Conservation (phyloP, 2,329 filamentous ascomycete genomes). For the Mollisia scopiformis region DNA sequence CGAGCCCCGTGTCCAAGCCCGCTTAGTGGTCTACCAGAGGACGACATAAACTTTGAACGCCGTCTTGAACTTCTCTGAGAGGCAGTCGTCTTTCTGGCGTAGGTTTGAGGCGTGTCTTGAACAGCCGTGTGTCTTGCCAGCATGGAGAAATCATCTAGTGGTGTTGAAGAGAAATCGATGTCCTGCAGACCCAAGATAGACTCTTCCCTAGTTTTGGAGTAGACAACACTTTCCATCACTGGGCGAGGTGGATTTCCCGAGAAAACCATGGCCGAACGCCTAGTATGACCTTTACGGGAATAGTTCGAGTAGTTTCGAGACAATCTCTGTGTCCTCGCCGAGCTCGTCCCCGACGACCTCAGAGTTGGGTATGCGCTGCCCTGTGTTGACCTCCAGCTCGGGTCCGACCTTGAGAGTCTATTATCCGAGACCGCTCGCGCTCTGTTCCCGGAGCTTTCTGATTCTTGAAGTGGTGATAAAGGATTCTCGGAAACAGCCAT, state of each 20-base stretch:
- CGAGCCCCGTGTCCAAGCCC: conserved; percentile 30
- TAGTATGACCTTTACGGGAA: conserved; percentile 31
- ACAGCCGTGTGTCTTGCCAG: neutral
- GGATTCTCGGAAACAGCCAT: conserved; percentile 16
- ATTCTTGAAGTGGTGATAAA: conserved; percentile 16
- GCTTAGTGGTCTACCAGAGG: conserved; percentile 17
- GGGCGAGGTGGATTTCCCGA: conserved; percentile 12
- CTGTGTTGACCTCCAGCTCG: conserved; percentile 32
- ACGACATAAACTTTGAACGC: conserved; percentile 21
- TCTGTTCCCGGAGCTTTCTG: conserved; percentile 15
- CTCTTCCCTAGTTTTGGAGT: neutral
- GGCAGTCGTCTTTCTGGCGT: neutral
- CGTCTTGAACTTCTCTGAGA: conserved; percentile 16
- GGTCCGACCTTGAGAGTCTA: conserved; percentile 23
- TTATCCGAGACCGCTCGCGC: conserved; percentile 32
- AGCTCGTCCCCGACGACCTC: conserved; percentile 25
- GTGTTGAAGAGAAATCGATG: conserved; percentile 28
- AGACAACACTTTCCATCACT: conserved; percentile 15
- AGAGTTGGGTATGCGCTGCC: conserved; percentile 24
- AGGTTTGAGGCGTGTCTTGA: neutral
- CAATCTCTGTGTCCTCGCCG: conserved; percentile 18
- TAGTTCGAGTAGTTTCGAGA: conserved; percentile 34
- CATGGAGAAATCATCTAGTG: conserved; percentile 29
- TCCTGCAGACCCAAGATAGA: conserved; percentile 29
- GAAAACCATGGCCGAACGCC: conserved; percentile 22